Base-by-base conservation (phyloP, 805 yeast species). In the Starmerella potacharoeniae region DNA sequence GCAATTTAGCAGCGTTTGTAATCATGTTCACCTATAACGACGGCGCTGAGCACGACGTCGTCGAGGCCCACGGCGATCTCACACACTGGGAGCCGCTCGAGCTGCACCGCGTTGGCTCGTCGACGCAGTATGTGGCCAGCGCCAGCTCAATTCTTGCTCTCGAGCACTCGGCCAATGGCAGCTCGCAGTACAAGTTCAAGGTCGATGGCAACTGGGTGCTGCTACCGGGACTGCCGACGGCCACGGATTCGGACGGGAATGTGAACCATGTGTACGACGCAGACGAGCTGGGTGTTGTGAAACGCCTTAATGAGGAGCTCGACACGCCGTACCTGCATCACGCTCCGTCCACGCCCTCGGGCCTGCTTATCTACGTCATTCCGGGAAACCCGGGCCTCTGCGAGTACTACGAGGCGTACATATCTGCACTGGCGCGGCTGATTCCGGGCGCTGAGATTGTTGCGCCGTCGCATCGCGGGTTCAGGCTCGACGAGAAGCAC, bases 331-430 rank as follows among this genome's bases (percentile, higher is more conserved):
- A 40, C 33, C 10, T 55, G 17, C 52, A 33, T 9, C 44, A 22
- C 30, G 35, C 17, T 16, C 51, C 55, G 22, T 4, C 35, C 4
- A 10, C 33, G 8, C n/a, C 55, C 5, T 37, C 53, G 13, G 31
- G 44, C 31, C 17, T 22, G 17, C 48, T 84, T 34, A 65, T 84
- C 46, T 74, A 80, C 5, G 74, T 84, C 59, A 73, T 85, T 6
- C 91, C 93, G 0, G 93, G 93, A 0, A 85, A 85, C 60, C 93
- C 93, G 0, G 93, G 91, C 0, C 67, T 85, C 31, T 73, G 81
- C 43, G 81, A 80, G 58, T 85, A 77, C 67, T 85, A 85, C 66
- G 71, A 71, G 17, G 77, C 77, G 4, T 83, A 80, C 62, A 65
- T 84, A 33, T 66, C 69, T 11, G 61, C 66, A 29, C 59, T 81